Evolutionary conservation across 345 rosid genomes (phyloP).

Genomic region (Euphorbia lathyris): DNA sequence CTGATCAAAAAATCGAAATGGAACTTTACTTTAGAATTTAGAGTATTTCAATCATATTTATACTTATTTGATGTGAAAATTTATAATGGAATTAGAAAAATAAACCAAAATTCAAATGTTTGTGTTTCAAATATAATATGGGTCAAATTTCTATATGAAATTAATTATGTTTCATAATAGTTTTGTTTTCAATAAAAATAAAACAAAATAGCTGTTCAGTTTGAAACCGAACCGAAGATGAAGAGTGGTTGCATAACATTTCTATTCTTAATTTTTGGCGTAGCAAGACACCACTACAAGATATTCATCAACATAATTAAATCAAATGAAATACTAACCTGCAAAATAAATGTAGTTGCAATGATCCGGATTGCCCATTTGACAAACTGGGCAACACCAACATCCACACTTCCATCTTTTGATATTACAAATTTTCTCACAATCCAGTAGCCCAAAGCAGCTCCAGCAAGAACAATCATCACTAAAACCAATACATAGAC

Average conservation of each 20-base stretch:
- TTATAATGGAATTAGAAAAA: too few species aligned
- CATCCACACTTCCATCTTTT: conserved; percentile 78
- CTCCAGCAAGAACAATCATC: conserved; percentile 75
- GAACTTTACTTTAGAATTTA: too few species aligned
- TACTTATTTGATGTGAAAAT: too few species aligned
- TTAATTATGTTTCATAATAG: too few species aligned
- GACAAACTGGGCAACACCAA: conserved; percentile 76
- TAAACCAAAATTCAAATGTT: too few species aligned
- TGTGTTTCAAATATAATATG: too few species aligned
- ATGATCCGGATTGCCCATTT: conserved; percentile 87
- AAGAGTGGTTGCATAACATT: too few species aligned
- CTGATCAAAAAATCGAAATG: too few species aligned
- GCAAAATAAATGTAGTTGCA: conserved; percentile 68
- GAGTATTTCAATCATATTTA: too few species aligned
- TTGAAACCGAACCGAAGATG: neutral
- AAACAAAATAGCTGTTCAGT: too few species aligned
- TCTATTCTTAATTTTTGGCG: conserved; percentile 4
- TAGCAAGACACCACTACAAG: neutral
- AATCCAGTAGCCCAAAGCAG: conserved; percentile 91
- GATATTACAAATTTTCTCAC: conserved; percentile 80
- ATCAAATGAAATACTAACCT: conserved; percentile 40
- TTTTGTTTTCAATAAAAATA: too few species aligned
- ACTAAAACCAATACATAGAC: conserved; percentile 60
- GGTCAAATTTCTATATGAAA: too few species aligned
- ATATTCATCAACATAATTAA: neutral